Evolutionary conservation across 352 stramenopile genomes (phyloP).

Genomic region (Globisporangium apiculatum): DNA sequence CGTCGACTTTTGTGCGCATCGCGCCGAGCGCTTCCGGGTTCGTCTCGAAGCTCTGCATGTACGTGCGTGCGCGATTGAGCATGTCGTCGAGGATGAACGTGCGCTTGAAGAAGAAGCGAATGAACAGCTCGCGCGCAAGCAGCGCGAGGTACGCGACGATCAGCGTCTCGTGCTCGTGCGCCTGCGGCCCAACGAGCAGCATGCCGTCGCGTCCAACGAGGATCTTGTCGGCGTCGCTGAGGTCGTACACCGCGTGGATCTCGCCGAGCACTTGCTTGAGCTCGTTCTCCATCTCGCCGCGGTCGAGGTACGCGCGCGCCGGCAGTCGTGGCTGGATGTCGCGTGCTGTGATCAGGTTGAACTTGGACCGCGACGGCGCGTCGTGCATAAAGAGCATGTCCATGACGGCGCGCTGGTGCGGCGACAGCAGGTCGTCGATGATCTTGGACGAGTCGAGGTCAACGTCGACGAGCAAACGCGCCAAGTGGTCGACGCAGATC

Average conservation of each 20-base stretch:
- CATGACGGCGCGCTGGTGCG: conserved; percentile 91
- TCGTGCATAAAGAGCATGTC: conserved; percentile 96
- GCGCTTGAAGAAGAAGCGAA: conserved; percentile 92
- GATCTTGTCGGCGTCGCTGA: conserved; percentile 93
- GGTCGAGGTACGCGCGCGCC: conserved; percentile 94
- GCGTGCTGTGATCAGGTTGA: conserved; percentile 96
- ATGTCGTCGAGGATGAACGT: conserved; percentile 96
- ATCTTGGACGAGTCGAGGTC: conserved; percentile 95
- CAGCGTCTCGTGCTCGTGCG: conserved; percentile 89
- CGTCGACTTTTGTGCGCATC: conserved; percentile 88
- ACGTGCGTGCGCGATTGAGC: conserved; percentile 88
- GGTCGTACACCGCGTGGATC: conserved; percentile 93
- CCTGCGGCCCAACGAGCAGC: conserved; percentile 90
- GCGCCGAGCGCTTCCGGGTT: conserved; percentile 87
- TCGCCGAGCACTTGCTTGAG: conserved; percentile 94
- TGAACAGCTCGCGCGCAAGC: conserved; percentile 90
- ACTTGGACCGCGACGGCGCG: conserved; percentile 92
- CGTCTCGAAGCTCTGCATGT: conserved; percentile 89
- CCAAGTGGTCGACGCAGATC: conserved; percentile 96
- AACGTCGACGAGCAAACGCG: conserved; percentile 93
- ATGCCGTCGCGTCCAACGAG: conserved; percentile 93
- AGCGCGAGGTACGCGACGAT: conserved; percentile 92
- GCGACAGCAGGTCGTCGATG: conserved; percentile 93
- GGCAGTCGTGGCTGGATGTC: conserved; percentile 94
- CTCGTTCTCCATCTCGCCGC: conserved; percentile 96